These are phyloP conservation scores for Sonneratia alba DNA, from an alignment of 345 rosid species.

Conservation along the genomic window DNA sequence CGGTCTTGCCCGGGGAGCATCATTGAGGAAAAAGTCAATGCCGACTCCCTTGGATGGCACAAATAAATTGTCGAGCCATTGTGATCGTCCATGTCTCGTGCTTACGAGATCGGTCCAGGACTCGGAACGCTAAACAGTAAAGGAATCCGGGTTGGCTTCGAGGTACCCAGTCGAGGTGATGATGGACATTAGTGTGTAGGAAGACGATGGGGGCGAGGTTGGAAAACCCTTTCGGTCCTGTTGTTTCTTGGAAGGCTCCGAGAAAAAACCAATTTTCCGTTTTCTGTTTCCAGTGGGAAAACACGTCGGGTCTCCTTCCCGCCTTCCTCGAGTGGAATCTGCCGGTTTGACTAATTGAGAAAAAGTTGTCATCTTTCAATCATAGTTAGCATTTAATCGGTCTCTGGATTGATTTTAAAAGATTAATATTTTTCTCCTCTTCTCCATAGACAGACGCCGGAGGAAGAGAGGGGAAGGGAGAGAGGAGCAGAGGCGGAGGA, in stretches of 20 bases:
- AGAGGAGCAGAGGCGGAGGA: not conserved
- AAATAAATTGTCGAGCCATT: too few relatives aligned
- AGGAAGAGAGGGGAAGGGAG: not conserved
- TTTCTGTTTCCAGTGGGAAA: not conserved
- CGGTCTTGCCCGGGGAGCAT: slow-evolving; percentile 1
- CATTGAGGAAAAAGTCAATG: not conserved
- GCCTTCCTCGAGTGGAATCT: not conserved
- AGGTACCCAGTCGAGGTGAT: too few relatives aligned
- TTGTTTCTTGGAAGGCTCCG: not conserved
- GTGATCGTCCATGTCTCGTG: too few relatives aligned
- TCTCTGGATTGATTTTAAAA: not conserved
- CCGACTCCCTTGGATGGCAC: not conserved
- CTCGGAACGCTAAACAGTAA: too few relatives aligned
- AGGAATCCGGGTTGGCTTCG: too few relatives aligned
- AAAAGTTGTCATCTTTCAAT: not conserved
- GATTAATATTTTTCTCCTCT: not conserved
- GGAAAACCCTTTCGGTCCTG: not conserved
- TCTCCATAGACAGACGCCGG: not conserved
- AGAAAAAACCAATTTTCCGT: not conserved
- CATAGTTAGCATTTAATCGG: not conserved
- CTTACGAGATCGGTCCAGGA: too few relatives aligned
- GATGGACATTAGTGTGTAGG: too few relatives aligned
- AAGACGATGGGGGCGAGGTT: too few relatives aligned
- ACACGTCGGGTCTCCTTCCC: not conserved
- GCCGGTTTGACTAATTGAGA: not conserved